Evolutionary conservation across 495 filamentous ascomycete species (phyloP), one percentile per base, ranked within the genome.

Genomic region (Friedmanniomyces simplex): DNA sequence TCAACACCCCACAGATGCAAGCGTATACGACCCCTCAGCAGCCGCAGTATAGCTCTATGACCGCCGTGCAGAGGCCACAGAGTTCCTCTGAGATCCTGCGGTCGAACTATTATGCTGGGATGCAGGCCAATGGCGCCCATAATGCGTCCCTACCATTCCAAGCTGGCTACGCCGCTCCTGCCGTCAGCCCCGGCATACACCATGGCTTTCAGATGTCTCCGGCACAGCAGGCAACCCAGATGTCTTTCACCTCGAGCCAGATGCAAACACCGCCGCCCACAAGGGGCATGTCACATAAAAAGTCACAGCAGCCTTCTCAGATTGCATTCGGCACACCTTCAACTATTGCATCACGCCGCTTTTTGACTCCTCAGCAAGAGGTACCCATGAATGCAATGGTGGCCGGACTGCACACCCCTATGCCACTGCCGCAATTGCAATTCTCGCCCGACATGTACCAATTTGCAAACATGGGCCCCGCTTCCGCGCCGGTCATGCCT

Each of bases 201-300:
- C 26, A 26, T 24, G 37, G 41, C n/a, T 24, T 47, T 7, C 55
- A 54, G 18, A 22, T 34, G 1, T 52, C 55, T 7, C 46, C 48
- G 7, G 43, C 34, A 11, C 55, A 50, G 34, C 58, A 24, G 28
- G 28, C n/a, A 21, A 53, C 46, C 50, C 46, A 57, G 51, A 69
- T 53, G 69, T 67, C 6, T 57, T 67, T 12, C 58, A 67, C 71
- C 58, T 67, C 69, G 3, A 59, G 76, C 25, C 82, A 79, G 2
- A 84, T 84, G 73, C 81, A 84, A 68, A 86, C 82, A 18, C 82
- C 82, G 14, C 82, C 82, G 41, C 82, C 82, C 0, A 84, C 81
- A 34, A 77, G 81, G 66, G 80, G 79, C 34, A 79, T 79, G 6
- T 64, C 65, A 5, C 70, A 60, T 24, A 68, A 68, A 50, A 69